Percentiles rank a stretch among this genome's conserved stretches.
Conservation (phyloP, 2,329 filamentous ascomycete species). For the Aspergillus texensis region DNA sequence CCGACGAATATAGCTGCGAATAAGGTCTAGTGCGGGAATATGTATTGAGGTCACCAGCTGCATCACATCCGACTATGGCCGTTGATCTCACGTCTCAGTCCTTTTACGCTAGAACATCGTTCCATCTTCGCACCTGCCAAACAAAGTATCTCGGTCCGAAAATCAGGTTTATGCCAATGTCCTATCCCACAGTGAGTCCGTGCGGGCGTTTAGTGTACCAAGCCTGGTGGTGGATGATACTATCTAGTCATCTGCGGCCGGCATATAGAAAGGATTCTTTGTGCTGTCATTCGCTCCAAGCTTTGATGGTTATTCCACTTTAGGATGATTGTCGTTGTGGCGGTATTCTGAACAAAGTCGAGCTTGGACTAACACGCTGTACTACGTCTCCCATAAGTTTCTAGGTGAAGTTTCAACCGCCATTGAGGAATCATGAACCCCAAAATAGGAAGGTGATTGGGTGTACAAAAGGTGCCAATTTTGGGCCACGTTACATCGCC, state of each 20-base stretch:
- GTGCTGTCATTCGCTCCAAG: too few relatives aligned
- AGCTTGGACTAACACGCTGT: not conserved
- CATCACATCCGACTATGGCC: not conserved
- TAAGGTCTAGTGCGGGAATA: not conserved
- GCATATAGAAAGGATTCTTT: not conserved
- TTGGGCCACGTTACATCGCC: not conserved
- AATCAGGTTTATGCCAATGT: not conserved
- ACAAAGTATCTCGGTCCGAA: not conserved
- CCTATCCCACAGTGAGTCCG: not conserved
- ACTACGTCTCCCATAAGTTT: too few relatives aligned
- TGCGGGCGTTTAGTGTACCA: not conserved
- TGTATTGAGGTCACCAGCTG: not conserved
- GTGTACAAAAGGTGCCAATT: not conserved
- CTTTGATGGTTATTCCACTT: too few relatives aligned
- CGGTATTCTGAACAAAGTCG: not conserved
- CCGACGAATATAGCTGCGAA: not conserved
- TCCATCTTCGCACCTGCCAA: not conserved
- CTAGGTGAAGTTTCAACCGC: too few relatives aligned
- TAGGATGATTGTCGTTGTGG: not conserved
- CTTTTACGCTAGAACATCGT: not conserved
- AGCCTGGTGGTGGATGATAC: not conserved
- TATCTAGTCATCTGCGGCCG: not conserved
- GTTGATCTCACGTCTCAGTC: not conserved
- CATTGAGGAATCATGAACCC: not conserved
- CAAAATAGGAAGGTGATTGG: not conserved